Evolutionary conservation across 1,284 basidiomycete species (phyloP).

Genomic region (Ganoderma resinaceum): DNA sequence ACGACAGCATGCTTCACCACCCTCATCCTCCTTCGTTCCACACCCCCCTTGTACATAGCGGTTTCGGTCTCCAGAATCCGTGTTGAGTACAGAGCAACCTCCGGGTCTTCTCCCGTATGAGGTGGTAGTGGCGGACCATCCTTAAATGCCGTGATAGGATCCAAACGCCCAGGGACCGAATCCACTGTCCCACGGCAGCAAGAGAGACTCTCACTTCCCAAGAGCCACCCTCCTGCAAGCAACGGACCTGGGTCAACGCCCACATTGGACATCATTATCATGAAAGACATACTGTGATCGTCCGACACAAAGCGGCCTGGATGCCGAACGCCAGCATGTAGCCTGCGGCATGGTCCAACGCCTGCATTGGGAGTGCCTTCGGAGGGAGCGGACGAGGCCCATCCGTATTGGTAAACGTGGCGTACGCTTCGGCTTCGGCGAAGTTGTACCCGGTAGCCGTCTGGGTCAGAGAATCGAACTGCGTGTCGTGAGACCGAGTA

Average conservation of each 20-base stretch:
- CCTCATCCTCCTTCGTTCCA: conserved; percentile 43
- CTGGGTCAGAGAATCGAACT: conserved; percentile 77
- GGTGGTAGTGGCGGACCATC: conserved; percentile 46
- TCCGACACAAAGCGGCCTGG: conserved; percentile 59
- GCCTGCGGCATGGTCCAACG: conserved; percentile 67
- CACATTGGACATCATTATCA: background rate
- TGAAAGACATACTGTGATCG: conserved; percentile 51
- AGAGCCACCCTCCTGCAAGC: conserved; percentile 63
- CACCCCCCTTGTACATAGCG: conserved; percentile 25
- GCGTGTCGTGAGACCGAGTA: background rate
- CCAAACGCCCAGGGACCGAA: conserved; percentile 61
- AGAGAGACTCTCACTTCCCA: conserved; percentile 69
- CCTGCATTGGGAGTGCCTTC: conserved; percentile 66
- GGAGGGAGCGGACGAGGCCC: conserved; percentile 40
- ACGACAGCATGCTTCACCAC: conserved; percentile 57
- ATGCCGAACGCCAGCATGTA: conserved; percentile 69
- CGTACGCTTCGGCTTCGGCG: conserved; percentile 60
- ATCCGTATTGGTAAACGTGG: conserved; percentile 35
- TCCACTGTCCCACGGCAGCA: conserved; percentile 61
- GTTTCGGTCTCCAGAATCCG: conserved; percentile 35
- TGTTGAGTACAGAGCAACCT: conserved; percentile 44
- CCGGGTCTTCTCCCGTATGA: conserved; percentile 40
- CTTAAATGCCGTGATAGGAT: conserved; percentile 50
- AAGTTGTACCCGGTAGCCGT: conserved; percentile 69
- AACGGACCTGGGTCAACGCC: background rate